Percentiles rank a stretch among this genome's conserved stretches.
Evolutionary conservation across 306 rosid species (phyloP).

Genomic region (Cucurbita argyrosperma): DNA sequence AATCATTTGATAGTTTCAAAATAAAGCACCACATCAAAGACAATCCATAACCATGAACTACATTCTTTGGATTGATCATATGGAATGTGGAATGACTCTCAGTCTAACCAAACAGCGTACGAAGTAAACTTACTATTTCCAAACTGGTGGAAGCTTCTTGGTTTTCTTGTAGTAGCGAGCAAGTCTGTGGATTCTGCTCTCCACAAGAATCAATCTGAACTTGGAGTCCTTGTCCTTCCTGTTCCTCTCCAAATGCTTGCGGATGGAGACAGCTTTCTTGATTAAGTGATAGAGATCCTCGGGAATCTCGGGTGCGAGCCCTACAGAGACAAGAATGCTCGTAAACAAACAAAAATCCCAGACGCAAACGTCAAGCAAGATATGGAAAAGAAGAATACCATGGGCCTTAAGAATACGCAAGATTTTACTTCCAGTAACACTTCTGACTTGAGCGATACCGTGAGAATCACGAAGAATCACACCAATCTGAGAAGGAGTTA

Average conservation of each 20-base stretch:
- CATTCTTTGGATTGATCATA: not conserved
- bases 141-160: constrained; percentile 15
- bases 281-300: constrained; percentile 14
- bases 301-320: constrained; percentile 15
- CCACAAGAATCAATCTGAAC: constrained; percentile 13
- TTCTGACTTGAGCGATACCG: constrained; percentile 59
- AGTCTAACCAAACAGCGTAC: not conserved
- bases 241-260: constrained; percentile 18
- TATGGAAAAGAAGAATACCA: constrained; percentile 14
- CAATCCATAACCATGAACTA: not conserved
- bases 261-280: constrained; percentile 14
- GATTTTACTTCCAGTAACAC: constrained; percentile 63
- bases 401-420: constrained; percentile 70
- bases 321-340: not conserved
- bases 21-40: too few species aligned
- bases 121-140: constrained; percentile 12
- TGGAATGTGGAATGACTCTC: not conserved
- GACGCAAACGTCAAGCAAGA: too few species aligned
- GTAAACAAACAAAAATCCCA: not conserved
- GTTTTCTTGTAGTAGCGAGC: constrained; percentile 17
- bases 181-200: constrained; percentile 14
- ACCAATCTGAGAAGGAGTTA: constrained; percentile 87
- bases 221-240: constrained; percentile 18
- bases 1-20: not conserved
- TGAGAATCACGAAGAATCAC: constrained; percentile 78